Percentiles rank a stretch among this genome's conserved stretches.
phyloP scores from a whole-genome alignment of 345 rosid genomes.

The Erucastrum elatum region DNA sequence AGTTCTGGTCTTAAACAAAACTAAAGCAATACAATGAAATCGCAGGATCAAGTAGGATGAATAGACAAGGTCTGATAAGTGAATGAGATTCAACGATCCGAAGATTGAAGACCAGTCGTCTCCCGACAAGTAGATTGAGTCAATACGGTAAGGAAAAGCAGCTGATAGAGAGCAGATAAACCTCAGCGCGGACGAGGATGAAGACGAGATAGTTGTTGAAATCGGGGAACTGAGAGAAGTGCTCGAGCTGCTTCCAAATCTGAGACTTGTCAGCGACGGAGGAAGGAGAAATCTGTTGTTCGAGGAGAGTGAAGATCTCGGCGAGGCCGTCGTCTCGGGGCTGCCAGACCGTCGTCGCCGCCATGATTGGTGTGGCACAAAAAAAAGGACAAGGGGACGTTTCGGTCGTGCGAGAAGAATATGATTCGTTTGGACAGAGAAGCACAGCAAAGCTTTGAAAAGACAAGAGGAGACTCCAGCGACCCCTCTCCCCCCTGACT shows the following conservation, averaged over 20 bases:
- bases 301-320: conserved; percentile 81
- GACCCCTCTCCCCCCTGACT: background rate
- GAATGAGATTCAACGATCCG: conserved; percentile 26
- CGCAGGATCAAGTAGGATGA: conserved; percentile 5
- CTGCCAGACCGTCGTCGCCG: conserved; percentile 73
- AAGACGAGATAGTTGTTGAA: conserved; percentile 94
- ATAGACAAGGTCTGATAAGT: background rate
- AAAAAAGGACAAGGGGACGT: conserved; percentile 1
- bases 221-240: conserved; percentile 90
- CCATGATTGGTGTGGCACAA: conserved; percentile 43
- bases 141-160: conserved; percentile 2
- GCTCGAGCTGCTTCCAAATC: conserved; percentile 93
- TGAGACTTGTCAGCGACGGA: conserved; percentile 82
- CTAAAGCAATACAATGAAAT: conserved; percentile 17
- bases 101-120: background rate
- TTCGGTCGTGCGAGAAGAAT: conserved; percentile 35
- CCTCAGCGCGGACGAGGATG: conserved; percentile 90
- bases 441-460: conserved; percentile 34
- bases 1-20: background rate
- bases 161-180: conserved; percentile 27
- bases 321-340: conserved; percentile 80
- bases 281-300: conserved; percentile 88
- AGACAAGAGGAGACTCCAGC: conserved; percentile 12
- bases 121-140: conserved; percentile 25
- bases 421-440: conserved; percentile 31